A percentile compares a stretch with the other conserved stretches of the same genome.
Evolutionary conservation across 176 grass and related monocot species (phyloP).

Genomic region (Pharus latifolius): DNA sequence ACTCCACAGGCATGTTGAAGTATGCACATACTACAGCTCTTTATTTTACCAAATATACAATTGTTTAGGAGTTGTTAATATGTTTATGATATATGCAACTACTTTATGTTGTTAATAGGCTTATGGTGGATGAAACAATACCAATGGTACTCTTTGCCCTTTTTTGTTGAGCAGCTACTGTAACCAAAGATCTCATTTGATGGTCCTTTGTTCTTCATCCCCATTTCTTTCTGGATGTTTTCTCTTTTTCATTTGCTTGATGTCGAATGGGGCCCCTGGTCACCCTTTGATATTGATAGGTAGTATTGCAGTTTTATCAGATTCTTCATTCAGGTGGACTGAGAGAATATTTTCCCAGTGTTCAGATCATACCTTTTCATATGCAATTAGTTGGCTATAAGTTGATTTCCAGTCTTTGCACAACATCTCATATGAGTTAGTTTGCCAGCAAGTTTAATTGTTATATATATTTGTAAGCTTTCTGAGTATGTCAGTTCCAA

Average conservation of each 20-base stretch:
- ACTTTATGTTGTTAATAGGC: slow-evolving; percentile 14
- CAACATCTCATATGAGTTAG: neutral
- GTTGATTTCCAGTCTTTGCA: neutral
- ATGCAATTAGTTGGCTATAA: neutral
- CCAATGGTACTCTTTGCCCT: neutral
- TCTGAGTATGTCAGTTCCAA: neutral
- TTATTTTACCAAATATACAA: slow-evolving; percentile 11
- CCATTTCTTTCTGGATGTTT: neutral
- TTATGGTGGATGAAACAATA: slow-evolving; percentile 1
- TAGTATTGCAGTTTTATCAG: neutral
- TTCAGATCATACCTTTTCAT: slow-evolving; percentile 7
- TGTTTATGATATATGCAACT: neutral
- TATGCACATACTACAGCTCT: slow-evolving; percentile 36
- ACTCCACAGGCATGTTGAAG: slow-evolving; percentile 98
- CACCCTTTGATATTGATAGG: neutral
- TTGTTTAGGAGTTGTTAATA: neutral
- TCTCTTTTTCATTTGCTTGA: neutral
- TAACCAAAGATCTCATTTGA: neutral
- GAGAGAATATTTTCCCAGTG: neutral
- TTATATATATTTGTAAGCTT: neutral
- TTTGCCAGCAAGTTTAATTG: neutral
- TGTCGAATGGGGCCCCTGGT: neutral
- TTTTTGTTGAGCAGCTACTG: slow-evolving; percentile 3
- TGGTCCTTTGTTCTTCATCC: neutral
- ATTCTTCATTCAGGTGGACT: slow-evolving; percentile 7